Base-by-base conservation (phyloP, 306 rosid species). In the Lupinus albus region DNA sequence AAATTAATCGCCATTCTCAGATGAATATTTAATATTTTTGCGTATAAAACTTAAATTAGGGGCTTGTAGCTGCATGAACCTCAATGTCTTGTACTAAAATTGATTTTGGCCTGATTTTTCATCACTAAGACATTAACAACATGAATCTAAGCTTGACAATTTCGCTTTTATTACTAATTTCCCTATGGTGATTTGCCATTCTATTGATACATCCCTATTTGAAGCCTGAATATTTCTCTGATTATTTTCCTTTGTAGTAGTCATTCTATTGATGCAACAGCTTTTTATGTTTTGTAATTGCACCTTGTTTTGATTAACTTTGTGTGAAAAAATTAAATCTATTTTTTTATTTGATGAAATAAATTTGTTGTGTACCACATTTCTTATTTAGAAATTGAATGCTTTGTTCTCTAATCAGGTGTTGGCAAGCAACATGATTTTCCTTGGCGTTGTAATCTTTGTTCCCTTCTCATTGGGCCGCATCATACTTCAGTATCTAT, bases 381-480 rank as follows among this genome's bases (percentile, higher is more conserved):
- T 46, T 51, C 54, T 71, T 55, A 42, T 42, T 61, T 58, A 45
- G 32, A 62, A 11, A 10, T 62, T 50, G 44, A 76, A 33, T 77
- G 72, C 8, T 30, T 48, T 41, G 48, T 28, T 69, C 72, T 56
- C 16, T 74, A 28, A 78, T 77, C 88, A 94, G 99, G 99, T 94
- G 64, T 82, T 94, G 67, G 99, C 97, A 2, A 94, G 99, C 87
- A 94, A 94, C 84, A 90, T 94, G 99, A 94, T 94, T 86, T 94
- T 94, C 85, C 96, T 94, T 58, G 99, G 95, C 6, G 95, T 88
- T 30, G 95, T 94, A 48, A 88, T 94, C 82, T 85, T 90, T 81
- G 87, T 94, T 71, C 99, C 99, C 36, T 94, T 94, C 68, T 81
- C 97, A 20, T 74, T 94, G 53, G 99, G 99, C 60, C 96, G 99